These are phyloP conservation scores for Rugosomyces carneus DNA, from an alignment of 1,284 basidiomycete genomes.

Conservation along the genomic window DNA sequence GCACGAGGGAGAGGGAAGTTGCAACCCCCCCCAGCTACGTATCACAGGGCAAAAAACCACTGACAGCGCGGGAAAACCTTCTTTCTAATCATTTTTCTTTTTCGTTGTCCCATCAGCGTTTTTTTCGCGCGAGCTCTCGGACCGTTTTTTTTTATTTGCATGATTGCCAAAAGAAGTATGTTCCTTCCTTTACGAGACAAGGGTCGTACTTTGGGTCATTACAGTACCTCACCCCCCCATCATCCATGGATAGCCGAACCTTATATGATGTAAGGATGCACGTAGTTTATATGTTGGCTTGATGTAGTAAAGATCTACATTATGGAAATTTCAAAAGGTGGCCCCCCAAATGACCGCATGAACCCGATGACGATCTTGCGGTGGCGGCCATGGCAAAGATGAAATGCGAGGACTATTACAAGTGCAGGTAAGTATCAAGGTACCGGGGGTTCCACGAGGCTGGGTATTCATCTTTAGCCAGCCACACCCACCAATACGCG, in stretches of 20 bases:
- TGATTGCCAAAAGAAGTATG: slow-evolving; percentile 2
- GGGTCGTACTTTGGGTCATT: too few relatives aligned
- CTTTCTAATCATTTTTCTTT: not conserved
- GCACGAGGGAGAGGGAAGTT: slow-evolving; percentile 1
- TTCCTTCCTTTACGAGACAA: too few relatives aligned
- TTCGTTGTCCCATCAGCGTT: too few relatives aligned
- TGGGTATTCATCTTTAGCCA: slow-evolving; percentile 3
- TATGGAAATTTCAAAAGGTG: not conserved
- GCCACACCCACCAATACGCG: too few relatives aligned
- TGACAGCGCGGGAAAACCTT: slow-evolving; percentile 19
- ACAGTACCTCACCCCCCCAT: too few relatives aligned
- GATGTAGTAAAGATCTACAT: not conserved
- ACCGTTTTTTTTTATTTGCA: slow-evolving; percentile 1
- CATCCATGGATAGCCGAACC: slow-evolving; percentile 3
- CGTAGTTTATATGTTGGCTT: not conserved
- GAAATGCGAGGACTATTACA: not conserved
- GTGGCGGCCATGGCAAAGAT: not conserved
- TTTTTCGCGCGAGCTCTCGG: slow-evolving; percentile 20
- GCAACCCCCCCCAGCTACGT: not conserved
- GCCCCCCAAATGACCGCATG: not conserved
- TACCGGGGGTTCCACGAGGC: slow-evolving; percentile 12
- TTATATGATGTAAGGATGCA: not conserved
- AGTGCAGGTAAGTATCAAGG: slow-evolving; percentile 2
- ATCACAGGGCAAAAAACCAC: not conserved
- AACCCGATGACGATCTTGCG: too few relatives aligned